phyloP scores from a whole-genome alignment of 2,329 filamentous ascomycete genomes.

The Chaetomiaceae sp. region DNA sequence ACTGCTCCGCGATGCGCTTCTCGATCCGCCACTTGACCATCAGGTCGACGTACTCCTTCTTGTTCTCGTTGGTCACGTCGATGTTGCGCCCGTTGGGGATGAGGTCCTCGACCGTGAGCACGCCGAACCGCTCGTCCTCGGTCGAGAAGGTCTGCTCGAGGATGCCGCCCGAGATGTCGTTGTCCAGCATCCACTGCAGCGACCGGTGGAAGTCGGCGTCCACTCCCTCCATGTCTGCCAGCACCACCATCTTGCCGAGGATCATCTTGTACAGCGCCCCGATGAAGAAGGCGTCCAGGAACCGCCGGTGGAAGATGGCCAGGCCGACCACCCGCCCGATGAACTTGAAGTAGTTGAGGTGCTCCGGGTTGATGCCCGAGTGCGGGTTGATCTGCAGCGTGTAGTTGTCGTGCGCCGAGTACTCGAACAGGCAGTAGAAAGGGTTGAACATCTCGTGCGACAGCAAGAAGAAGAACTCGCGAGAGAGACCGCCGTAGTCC shows the following conservation, averaged over 20 bases:
- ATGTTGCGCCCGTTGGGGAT: slow-evolving; percentile 88
- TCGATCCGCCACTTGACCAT: slow-evolving; percentile 99
- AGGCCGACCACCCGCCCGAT: slow-evolving; percentile 95
- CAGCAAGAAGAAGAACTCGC: slow-evolving; percentile 98
- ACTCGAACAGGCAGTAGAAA: slow-evolving; percentile 99
- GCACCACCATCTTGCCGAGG: slow-evolving; percentile 80
- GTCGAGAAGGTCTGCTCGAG: slow-evolving; percentile 95
- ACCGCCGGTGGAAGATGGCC: slow-evolving; percentile 95
- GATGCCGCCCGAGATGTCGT: slow-evolving; percentile 87
- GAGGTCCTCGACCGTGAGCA: slow-evolving; percentile 88
- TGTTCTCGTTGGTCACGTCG: slow-evolving; percentile 97
- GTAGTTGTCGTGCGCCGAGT: slow-evolving; percentile 99
- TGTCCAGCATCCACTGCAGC: slow-evolving; percentile 95
- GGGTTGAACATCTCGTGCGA: slow-evolving; percentile 99
- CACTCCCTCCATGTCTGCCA: slow-evolving; percentile 98
- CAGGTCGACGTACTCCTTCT: slow-evolving; percentile 96
- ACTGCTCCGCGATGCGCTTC: slow-evolving; percentile 96
- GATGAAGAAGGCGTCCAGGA: slow-evolving; percentile 98
- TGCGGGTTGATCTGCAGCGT: slow-evolving; percentile 99
- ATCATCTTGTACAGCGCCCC: slow-evolving; percentile 99
- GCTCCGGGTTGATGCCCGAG: slow-evolving; percentile 97
- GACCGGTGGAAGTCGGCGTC: slow-evolving; percentile 97
- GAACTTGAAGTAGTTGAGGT: slow-evolving; percentile 99
- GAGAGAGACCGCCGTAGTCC: slow-evolving; percentile 93
- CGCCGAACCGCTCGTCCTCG: slow-evolving; percentile 94